Base-by-base conservation (phyloP, 768 basidiomycete genomes). In the Russula abietina region DNA sequence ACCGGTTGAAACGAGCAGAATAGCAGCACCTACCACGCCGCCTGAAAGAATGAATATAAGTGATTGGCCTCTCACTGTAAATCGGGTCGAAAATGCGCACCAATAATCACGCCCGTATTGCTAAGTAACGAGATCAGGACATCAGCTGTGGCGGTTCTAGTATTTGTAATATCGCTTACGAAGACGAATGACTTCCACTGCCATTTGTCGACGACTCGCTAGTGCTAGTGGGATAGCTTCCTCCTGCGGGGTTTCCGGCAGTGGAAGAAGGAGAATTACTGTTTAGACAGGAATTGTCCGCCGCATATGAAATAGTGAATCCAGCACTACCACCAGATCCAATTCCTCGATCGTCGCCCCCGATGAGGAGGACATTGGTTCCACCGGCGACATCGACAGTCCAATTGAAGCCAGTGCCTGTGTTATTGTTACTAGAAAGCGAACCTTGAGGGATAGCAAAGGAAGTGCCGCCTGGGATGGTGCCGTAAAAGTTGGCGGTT, bases 391-490 rank as follows among this genome's bases (percentile, higher is more conserved):
- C 72, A 14, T 81, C 75, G 0, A 87, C 83, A 12, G 76, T 82
- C 89, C 89, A 93, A 14, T 69, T 71, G 66, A 91, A 89, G 1
- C 90, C 89, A 9, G 80, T 81, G 11, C 87, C 86, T 65, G 82
- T 70, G 0, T 67, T 60, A 0, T 69, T 30, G 3, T 79, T 72
- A 1, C 54, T 62, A 5, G 86, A 81, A 24, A 87, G 71, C 2
- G 69, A 33, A 14, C 78, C 77, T 65, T 79, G 64, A 1, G 87
- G 86, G 50, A 92, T 81, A 7, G 76, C 68, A 70, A 91, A 89
- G 0, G 89, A 89, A 56, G 88, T 76, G 14, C 90, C 90, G 0
- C 90, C 91, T 1, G 91, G 91, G 36, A 92, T 91, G 48, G 90
- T 77, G 3, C 88, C 88, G 28, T 83, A 76, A 71, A 89, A 88